Evolutionary conservation across 768 basidiomycete genomes (phyloP).

Genomic region (Boletus reticulatus): DNA sequence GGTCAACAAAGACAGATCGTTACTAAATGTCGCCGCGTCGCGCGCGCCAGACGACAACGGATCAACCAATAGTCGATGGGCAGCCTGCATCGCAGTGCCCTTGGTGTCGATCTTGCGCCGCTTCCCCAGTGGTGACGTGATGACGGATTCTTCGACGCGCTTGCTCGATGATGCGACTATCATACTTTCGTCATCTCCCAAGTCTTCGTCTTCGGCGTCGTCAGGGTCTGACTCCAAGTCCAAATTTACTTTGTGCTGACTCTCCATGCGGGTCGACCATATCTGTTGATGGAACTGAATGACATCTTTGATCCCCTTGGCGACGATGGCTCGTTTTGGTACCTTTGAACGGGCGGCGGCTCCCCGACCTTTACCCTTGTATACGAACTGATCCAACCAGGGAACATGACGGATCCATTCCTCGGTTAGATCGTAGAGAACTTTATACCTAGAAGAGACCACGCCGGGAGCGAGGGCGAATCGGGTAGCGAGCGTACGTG

Average conservation of each 20-base stretch:
- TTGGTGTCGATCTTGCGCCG: constrained; percentile 27
- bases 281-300: constrained; percentile 66
- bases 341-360: constrained; percentile 53
- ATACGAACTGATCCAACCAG: constrained; percentile 63
- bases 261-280: constrained; percentile 43
- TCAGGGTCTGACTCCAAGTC: constrained; percentile 36
- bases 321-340: constrained; percentile 62
- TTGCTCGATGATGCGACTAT: constrained; percentile 11
- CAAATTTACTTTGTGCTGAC: constrained; percentile 35
- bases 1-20: constrained; percentile 39
- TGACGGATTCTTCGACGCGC: background rate
- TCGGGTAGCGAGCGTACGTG: constrained; percentile 52
- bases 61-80: constrained; percentile 56
- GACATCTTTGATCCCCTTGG: constrained; percentile 66
- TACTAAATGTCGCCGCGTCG: constrained; percentile 9
- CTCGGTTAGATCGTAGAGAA: constrained; percentile 57
- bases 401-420: constrained; percentile 64
- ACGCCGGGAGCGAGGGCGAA: constrained; percentile 49
- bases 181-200: constrained; percentile 18
- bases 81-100: constrained; percentile 39
- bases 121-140: constrained; percentile 23
- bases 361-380: constrained; percentile 31
- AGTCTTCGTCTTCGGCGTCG: constrained; percentile 33
- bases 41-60: constrained; percentile 42
- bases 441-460: constrained; percentile 69